Percentiles rank a stretch among this genome's conserved stretches.
These are phyloP conservation scores for Calendula officinalis DNA, from an alignment of 129 eudicot genomes.

Conservation along the genomic window DNA sequence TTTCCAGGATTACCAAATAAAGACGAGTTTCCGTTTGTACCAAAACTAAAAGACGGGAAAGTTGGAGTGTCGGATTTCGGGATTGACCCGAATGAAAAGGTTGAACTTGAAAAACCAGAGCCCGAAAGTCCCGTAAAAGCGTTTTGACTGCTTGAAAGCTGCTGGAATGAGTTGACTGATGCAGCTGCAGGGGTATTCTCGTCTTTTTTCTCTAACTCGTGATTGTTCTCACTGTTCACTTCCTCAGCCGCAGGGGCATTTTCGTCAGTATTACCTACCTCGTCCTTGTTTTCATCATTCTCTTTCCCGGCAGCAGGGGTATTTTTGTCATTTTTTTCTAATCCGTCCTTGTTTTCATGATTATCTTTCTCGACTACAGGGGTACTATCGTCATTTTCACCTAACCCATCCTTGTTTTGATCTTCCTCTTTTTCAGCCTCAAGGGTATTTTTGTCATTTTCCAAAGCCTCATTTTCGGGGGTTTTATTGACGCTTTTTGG, in stretches of 20 bases:
- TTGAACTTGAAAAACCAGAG: conserved; percentile 72
- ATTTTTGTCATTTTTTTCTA: conserved; percentile 19
- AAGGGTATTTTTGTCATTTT: conserved; percentile 24
- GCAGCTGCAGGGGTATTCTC: conserved; percentile 38
- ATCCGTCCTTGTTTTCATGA: conserved; percentile 17
- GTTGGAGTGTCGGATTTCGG: conserved; percentile 45
- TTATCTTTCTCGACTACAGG: conserved; percentile 28
- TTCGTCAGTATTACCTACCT: conserved; percentile 20
- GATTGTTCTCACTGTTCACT: too few relatives aligned
- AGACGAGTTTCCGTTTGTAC: conserved; percentile 52
- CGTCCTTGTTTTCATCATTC: conserved; percentile 10
- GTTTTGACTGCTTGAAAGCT: conserved; percentile 83
- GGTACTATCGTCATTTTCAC: conserved; percentile 19
- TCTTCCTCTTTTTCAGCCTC: conserved; percentile 8
- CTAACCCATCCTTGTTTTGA: neutral
- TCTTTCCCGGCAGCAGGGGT: conserved; percentile 17
- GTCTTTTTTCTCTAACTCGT: conserved; percentile 22
- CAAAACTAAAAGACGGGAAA: conserved; percentile 46
- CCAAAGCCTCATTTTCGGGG: conserved; percentile 20
- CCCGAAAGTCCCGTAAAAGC: conserved; percentile 90
- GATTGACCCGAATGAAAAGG: conserved; percentile 76
- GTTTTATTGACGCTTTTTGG: conserved; percentile 23
- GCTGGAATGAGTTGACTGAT: conserved; percentile 71
- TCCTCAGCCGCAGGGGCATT: neutral
- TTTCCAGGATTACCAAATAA: conserved; percentile 49